Base-by-base conservation (phyloP, 2,329 filamentous ascomycete species). In the Claviceps sp. region DNA sequence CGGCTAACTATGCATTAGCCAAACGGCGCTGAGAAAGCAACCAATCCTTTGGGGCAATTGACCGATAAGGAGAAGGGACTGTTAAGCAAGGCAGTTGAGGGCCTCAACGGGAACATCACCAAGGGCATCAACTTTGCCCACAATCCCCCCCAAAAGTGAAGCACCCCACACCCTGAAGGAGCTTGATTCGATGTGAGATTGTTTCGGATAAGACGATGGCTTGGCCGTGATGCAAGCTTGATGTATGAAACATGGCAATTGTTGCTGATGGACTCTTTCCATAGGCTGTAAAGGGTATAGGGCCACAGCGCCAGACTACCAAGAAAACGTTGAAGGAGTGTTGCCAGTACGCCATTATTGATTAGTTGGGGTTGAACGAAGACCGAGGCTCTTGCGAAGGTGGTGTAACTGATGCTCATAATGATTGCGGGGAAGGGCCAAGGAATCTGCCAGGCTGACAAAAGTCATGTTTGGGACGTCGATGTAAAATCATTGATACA, bases 51-150 rank as follows among this genome's bases (percentile, higher is more conserved):
- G 59, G 78, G 76, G 62, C 77, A 77, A 57, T 81, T 89, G 65
- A 88, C 85, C 65, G 85, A 88, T 47, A 82, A 88, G 73, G 93
- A 97, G 81, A 86, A 95, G 84, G 81, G 79, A 64, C 82, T 97
- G 58, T 79, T 97, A 62, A 76, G 85, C 63, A 84, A 81, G 65
- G 81, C 79, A 68, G 78, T 86, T 67, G 75, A 80, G 61, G 91
- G 85, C 60, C 81, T 97, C 57, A 86, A 89, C 77, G 84, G 81
- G 74, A 97, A 97, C 76, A 95, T 98, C 68, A 74, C 81, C 65
- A 96, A 97, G 82, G 93, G 93, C 67, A 76, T 96, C 66, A 81
- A 84, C 67, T 98, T 97, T 68, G 84, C 84, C 71, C 78, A 86
- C 76, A 90, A 85, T 78, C 82, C 87, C 68, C 85, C 88, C 67